Base-by-base conservation (phyloP, 2,329 filamentous ascomycete species). In the Sphaerulina populicola region DNA sequence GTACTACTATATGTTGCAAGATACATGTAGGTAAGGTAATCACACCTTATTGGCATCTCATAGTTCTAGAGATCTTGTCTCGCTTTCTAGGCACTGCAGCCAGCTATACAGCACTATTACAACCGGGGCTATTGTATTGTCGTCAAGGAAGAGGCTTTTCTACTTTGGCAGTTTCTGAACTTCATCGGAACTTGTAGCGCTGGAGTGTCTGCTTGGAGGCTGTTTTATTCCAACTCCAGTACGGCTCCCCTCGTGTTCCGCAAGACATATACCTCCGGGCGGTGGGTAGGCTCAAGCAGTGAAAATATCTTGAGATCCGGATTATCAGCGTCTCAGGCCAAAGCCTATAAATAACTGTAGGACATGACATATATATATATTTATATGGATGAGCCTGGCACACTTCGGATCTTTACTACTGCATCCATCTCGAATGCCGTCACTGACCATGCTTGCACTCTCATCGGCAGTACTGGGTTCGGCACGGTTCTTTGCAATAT, bases 401-500 rank as follows among this genome's bases (percentile, higher is more conserved):
- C 39, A 41, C 21, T 12, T 21, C 12, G 2, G 4, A 23, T 21
- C 15, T 41, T 29, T 23, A 11, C 18, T 12, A 8, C 18, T 18
- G 7, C 15, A 12, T 41, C 3, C 15, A 12, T 41, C 3, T 27
- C 21, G 39, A 15, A 9, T 27, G 11, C 18, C 15, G 14, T 3
- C 10, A 11, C 27, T 14, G 41, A 7, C 15, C 36, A 48, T 41
- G 44, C 14, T 31, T 33, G 44, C n/a, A 11, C n/a, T 11, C 9
- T 29, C 38, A 31, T 15, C 23, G n/a, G 3, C 46, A 14, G 11
- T 49, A 18, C 14, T 50, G 2, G 46, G 41, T 12, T 12, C 49
- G 2, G 47, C 50, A n/a, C 54, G 54, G 5, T 63, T 63, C 49
- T 33, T 58, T 7, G 60, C 54, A 41, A 59, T 63, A n/a, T 57